Percentiles rank a stretch among this genome's conserved stretches.
Evolutionary conservation across 371 early-diverging fungal species (phyloP).

Genomic region (Mortierella sp.): DNA sequence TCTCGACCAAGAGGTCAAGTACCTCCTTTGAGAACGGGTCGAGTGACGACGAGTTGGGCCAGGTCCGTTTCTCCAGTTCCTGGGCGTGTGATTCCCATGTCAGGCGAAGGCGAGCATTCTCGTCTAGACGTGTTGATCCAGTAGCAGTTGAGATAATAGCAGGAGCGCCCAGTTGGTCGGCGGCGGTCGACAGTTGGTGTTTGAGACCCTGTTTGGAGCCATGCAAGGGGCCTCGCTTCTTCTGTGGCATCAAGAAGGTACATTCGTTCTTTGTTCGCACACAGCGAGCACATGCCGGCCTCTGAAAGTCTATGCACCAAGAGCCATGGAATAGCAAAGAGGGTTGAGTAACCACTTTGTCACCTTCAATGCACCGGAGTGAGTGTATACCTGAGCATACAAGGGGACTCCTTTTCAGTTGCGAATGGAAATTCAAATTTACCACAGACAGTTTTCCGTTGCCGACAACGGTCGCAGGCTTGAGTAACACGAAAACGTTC

Average conservation of each 20-base stretch:
- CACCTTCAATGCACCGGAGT: too few relatives aligned
- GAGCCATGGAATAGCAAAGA: too few relatives aligned
- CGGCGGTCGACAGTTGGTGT: background rate
- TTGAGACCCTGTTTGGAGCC: slow-evolving; percentile 6
- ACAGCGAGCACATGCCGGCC: background rate
- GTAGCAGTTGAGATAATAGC: background rate
- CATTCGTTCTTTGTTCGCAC: background rate
- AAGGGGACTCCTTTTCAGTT: too few relatives aligned
- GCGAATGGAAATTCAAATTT: too few relatives aligned
- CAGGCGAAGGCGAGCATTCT: background rate
- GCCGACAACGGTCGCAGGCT: slow-evolving; percentile 13
- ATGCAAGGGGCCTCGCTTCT: background rate
- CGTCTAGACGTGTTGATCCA: background rate
- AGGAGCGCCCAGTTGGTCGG: background rate
- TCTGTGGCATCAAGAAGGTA: background rate
- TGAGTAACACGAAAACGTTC: background rate
- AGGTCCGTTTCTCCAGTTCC: background rate
- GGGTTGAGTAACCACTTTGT: too few relatives aligned
- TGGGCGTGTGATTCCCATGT: background rate
- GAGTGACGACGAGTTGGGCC: background rate
- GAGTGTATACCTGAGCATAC: too few relatives aligned
- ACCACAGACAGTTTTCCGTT: slow-evolving; percentile 1
- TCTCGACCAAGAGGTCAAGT: background rate
- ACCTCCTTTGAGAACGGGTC: background rate
- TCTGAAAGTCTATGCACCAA: background rate